Evolutionary conservation across 2,329 filamentous ascomycete species (phyloP).

Genomic region (Macrophomina tecta): DNA sequence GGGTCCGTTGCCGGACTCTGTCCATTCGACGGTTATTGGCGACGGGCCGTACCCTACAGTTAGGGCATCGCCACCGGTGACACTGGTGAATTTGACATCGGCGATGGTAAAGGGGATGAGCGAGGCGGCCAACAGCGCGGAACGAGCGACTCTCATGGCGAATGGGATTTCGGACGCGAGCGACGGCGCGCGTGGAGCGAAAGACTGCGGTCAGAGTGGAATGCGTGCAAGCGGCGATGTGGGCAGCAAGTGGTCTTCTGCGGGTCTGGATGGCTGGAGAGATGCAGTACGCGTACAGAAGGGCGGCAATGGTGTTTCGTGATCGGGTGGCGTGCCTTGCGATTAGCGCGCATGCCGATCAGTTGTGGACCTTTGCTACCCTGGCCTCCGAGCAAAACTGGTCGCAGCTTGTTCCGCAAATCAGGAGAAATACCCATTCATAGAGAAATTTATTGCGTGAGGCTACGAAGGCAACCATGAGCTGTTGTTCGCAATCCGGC

Average conservation of each 20-base stretch:
- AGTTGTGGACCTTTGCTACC: slow-evolving; percentile 12
- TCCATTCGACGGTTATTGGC: slow-evolving; percentile 62
- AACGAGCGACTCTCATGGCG: slow-evolving; percentile 11
- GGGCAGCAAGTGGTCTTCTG: neutral
- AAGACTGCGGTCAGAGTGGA: neutral
- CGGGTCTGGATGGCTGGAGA: neutral
- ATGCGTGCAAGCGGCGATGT: neutral
- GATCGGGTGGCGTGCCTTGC: neutral
- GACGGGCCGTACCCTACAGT: slow-evolving; percentile 50
- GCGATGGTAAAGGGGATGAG: slow-evolving; percentile 54
- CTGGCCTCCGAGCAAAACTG: neutral
- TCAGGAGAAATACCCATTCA: slow-evolving; percentile 14
- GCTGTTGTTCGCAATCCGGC: slow-evolving; percentile 2
- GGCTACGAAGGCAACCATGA: neutral
- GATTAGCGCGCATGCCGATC: neutral
- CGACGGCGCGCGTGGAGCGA: slow-evolving; percentile 1
- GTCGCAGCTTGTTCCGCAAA: slow-evolving; percentile 4
- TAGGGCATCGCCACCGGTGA: slow-evolving; percentile 58
- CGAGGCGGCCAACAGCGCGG: slow-evolving; percentile 15
- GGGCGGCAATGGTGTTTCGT: slow-evolving; percentile 16
- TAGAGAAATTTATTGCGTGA: neutral
- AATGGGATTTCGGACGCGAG: neutral
- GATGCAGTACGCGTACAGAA: neutral
- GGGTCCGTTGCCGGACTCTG: slow-evolving; percentile 60
- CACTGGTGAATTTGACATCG: slow-evolving; percentile 61